These are phyloP conservation scores for Penicillium sp. DNA, from an alignment of 2,329 filamentous ascomycete genomes.

Conservation along the genomic window DNA sequence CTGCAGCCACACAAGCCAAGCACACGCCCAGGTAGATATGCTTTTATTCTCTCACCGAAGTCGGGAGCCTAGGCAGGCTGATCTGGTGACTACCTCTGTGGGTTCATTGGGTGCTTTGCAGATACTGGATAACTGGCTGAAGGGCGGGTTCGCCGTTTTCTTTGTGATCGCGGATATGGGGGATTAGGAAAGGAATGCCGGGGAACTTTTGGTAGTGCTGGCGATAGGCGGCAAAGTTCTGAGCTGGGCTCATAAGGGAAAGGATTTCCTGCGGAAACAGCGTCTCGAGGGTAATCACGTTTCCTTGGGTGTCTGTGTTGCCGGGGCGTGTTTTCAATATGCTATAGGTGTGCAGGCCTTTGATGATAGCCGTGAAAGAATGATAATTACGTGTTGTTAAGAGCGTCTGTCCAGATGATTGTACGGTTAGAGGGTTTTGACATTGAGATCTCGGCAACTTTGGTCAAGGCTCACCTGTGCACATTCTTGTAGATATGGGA, in stretches of 20 bases:
- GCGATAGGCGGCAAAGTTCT: slow-evolving; percentile 39
- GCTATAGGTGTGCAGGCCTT: slow-evolving; percentile 36
- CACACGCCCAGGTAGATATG: not conserved
- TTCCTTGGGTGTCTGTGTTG: slow-evolving; percentile 12
- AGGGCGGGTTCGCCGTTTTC: slow-evolving; percentile 27
- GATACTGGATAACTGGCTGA: slow-evolving; percentile 28
- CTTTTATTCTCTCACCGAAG: slow-evolving; percentile 4
- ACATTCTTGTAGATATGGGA: slow-evolving; percentile 34
- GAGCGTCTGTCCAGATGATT: slow-evolving; percentile 26
- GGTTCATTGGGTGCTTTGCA: slow-evolving; percentile 12
- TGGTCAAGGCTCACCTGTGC: slow-evolving; percentile 28
- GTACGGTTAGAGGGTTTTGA: slow-evolving; percentile 5
- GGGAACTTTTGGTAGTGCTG: slow-evolving; percentile 31
- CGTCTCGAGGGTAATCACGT: slow-evolving; percentile 22
- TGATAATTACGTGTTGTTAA: slow-evolving; percentile 34
- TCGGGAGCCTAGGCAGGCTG: not conserved
- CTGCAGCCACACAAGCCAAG: slow-evolving; percentile 18
- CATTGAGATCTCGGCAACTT: not conserved
- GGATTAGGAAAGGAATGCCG: slow-evolving; percentile 40
- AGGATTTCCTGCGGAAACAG: slow-evolving; percentile 24
- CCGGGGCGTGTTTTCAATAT: slow-evolving; percentile 23
- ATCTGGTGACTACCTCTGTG: not conserved
- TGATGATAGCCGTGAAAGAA: slow-evolving; percentile 36
- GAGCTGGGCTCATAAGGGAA: slow-evolving; percentile 27
- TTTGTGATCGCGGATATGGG: slow-evolving; percentile 37